Percentiles rank a stretch among this genome's conserved stretches.
phyloP scores from a whole-genome alignment of 371 early-diverging fungal species.

The Synchytrium microbalum region DNA sequence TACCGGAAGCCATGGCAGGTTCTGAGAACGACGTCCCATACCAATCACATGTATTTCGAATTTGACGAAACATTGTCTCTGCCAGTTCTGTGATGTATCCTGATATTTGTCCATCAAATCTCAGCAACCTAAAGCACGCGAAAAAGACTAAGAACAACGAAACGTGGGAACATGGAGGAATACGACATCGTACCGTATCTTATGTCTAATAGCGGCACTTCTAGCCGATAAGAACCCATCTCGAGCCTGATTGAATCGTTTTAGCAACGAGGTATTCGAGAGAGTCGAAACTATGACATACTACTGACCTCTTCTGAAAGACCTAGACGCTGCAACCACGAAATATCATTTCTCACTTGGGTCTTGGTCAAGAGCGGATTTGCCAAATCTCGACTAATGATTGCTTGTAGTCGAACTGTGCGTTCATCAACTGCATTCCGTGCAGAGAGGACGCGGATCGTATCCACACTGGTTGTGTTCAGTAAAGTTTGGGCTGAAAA shows the following conservation, averaged over 20 bases:
- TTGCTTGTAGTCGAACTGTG: slow-evolving; percentile 51
- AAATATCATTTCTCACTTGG: slow-evolving; percentile 71
- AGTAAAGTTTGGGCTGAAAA: slow-evolving; percentile 8
- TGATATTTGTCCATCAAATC: slow-evolving; percentile 77
- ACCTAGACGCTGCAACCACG: slow-evolving; percentile 69
- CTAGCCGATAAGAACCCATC: slow-evolving; percentile 69
- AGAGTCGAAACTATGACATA: too few relatives aligned
- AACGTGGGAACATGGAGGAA: too few relatives aligned
- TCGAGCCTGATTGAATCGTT: slow-evolving; percentile 49
- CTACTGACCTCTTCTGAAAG: slow-evolving; percentile 59
- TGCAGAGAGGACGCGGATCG: slow-evolving; percentile 38
- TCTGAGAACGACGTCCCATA: slow-evolving; percentile 80
- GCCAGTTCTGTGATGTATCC: slow-evolving; percentile 79
- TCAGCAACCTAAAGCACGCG: slow-evolving; percentile 62
- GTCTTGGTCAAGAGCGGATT: slow-evolving; percentile 69
- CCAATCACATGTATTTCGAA: slow-evolving; percentile 92
- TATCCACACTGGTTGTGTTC: slow-evolving; percentile 27
- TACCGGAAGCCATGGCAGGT: slow-evolving; percentile 75
- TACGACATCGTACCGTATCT: slow-evolving; percentile 45
- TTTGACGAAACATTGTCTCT: slow-evolving; percentile 74
- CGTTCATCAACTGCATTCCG: slow-evolving; percentile 54
- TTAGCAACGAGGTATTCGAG: too few relatives aligned
- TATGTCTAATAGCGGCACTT: slow-evolving; percentile 66
- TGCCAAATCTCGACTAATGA: slow-evolving; percentile 65
- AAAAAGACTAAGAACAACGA: too few relatives aligned